phyloP scores from a whole-genome alignment of 1,284 basidiomycete genomes.

The Cutaneotrichosporon spelunceum region DNA sequence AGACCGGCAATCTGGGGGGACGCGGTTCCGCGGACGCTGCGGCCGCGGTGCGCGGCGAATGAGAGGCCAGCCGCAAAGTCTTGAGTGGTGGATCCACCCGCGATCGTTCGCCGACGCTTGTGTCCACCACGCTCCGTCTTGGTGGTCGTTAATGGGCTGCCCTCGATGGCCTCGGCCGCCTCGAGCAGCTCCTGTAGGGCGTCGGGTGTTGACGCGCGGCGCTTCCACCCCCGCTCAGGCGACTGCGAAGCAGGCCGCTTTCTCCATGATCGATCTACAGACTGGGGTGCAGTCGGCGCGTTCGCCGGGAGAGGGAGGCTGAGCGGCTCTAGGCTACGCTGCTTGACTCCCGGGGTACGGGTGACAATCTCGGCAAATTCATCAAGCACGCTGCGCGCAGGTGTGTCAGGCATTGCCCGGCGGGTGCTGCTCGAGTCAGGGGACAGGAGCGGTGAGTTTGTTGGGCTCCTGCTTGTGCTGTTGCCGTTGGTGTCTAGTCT shows the following conservation, averaged over 20 bases:
- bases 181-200: slow-evolving; percentile 43
- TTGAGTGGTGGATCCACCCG: slow-evolving; percentile 12
- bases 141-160: slow-evolving; percentile 40
- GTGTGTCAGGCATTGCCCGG: slow-evolving; percentile 39
- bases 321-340: slow-evolving; percentile 16
- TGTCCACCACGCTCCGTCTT: slow-evolving; percentile 24
- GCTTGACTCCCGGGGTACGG: slow-evolving; percentile 37
- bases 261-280: slow-evolving; percentile 26
- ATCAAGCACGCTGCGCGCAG: slow-evolving; percentile 43
- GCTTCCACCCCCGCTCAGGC: slow-evolving; percentile 18
- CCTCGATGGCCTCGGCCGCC: slow-evolving; percentile 47
- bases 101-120: slow-evolving; percentile 44
- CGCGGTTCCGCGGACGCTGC: slow-evolving; percentile 16
- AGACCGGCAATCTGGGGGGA: slow-evolving; percentile 27
- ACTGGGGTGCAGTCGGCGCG: slow-evolving; percentile 29
- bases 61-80: slow-evolving; percentile 15
- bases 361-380: slow-evolving; percentile 48
- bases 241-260: slow-evolving; percentile 37
- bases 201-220: slow-evolving; percentile 35
- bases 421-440: slow-evolving; percentile 38
- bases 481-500: slow-evolving; percentile 9
- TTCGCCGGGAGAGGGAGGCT: not conserved
- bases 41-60: slow-evolving; percentile 14
- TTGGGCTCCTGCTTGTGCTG: slow-evolving; percentile 30
- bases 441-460: slow-evolving; percentile 41